Evolutionary conservation across 1,284 basidiomycete genomes (phyloP).

Genomic region (Marasmius fiardii): DNA sequence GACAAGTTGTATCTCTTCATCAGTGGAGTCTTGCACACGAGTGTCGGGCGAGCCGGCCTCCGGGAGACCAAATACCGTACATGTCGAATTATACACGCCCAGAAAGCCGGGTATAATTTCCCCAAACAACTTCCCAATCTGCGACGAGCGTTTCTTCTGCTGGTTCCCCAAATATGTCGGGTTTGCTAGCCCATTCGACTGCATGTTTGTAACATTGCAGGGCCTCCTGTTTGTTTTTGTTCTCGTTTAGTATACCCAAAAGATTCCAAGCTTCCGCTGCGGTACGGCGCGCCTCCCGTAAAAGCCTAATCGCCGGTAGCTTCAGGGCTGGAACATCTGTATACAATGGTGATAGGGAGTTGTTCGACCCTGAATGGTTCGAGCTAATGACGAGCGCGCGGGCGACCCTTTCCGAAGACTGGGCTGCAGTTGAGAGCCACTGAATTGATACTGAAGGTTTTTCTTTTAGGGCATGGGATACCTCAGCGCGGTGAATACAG

Average conservation of each 20-base stretch:
- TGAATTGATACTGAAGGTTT: constrained; percentile 47
- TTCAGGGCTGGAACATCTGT: constrained; percentile 44
- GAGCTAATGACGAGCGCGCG: constrained; percentile 40
- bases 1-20: no score
- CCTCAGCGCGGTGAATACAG: constrained; percentile 74
- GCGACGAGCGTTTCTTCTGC: constrained; percentile 50
- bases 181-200: constrained; percentile 50
- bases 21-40: no score
- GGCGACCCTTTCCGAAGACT: constrained; percentile 66
- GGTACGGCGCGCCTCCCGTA: constrained; percentile 67
- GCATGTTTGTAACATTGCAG: constrained; percentile 39
- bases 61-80: no score
- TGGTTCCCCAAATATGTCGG: constrained; percentile 33
- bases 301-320: constrained; percentile 53
- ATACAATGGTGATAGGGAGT: constrained; percentile 36
- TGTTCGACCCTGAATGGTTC: constrained; percentile 24
- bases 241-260: constrained; percentile 40
- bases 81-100: no score
- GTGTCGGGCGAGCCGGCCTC: no score
- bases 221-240: constrained; percentile 30
- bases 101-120: constrained; percentile 30
- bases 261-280: constrained; percentile 67
- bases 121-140: constrained; percentile 52
- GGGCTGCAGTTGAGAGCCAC: constrained; percentile 56
- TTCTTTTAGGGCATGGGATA: constrained; percentile 55